These are phyloP conservation scores for Rhizoclosmatium globosum DNA, from an alignment of 192 early-diverging fungal genomes.

Conservation along the genomic window DNA sequence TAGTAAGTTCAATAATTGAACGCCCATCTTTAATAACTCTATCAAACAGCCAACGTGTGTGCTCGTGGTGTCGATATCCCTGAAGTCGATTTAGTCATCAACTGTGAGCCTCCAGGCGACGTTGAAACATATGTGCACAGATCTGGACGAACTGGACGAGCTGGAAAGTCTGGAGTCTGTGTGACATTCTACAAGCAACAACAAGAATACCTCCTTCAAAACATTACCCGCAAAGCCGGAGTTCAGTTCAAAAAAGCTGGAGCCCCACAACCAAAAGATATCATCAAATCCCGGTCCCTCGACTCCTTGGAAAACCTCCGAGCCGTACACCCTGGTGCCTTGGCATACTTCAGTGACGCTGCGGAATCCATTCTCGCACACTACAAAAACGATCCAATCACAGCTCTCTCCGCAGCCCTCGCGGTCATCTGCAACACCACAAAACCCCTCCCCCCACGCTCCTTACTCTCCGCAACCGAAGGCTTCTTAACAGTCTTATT, in stretches of 20 bases:
- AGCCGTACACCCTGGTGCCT: constrained; percentile 74
- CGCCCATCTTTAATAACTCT: no score
- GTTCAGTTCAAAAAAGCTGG: constrained; percentile 81
- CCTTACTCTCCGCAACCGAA: constrained; percentile 83
- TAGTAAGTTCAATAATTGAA: neutral
- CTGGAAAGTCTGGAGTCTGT: constrained; percentile 84
- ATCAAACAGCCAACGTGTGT: constrained; percentile 86
- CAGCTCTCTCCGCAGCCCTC: constrained; percentile 84
- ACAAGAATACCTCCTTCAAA: constrained; percentile 82
- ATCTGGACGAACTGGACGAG: constrained; percentile 93
- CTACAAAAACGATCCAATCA: constrained; percentile 74
- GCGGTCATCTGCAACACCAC: constrained; percentile 89
- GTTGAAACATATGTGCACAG: constrained; percentile 96
- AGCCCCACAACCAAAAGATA: constrained; percentile 91
- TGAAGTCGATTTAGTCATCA: constrained; percentile 96
- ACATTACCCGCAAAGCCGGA: constrained; percentile 77
- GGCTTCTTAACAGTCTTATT: constrained; percentile 84
- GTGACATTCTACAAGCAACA: constrained; percentile 92
- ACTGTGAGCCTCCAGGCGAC: constrained; percentile 93
- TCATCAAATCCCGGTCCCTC: constrained; percentile 79
- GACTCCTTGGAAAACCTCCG: constrained; percentile 78
- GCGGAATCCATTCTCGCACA: constrained; percentile 77
- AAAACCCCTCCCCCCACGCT: constrained; percentile 82
- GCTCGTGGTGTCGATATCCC: constrained; percentile 97
- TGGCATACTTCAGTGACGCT: constrained; percentile 78